A percentile compares a stretch with the other conserved stretches of the same genome.
These are phyloP conservation scores for Aspergillus haitiensis DNA, from an alignment of 495 filamentous ascomycete species.

Conservation along the genomic window DNA sequence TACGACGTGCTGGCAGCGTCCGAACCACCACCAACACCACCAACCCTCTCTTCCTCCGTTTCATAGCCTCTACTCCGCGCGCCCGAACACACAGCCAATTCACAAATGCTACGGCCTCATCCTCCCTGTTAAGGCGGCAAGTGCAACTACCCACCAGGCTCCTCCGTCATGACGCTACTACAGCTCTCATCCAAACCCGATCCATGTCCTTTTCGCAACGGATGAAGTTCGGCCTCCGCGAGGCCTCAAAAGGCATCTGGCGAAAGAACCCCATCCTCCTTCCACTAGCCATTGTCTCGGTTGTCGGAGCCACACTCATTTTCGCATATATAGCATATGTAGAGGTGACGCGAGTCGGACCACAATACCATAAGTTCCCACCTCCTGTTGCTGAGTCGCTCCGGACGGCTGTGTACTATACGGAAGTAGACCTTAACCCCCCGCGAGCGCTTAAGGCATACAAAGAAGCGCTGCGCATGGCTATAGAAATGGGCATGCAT, in stretches of 20 bases:
- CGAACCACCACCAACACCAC: slow-evolving; percentile 17
- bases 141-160: too few relatives aligned
- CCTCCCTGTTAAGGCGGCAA: too few relatives aligned
- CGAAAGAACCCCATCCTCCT: slow-evolving; percentile 49
- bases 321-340: slow-evolving; percentile 54
- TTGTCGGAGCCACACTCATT: slow-evolving; percentile 37
- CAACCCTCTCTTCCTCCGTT: slow-evolving; percentile 7
- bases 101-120: background rate
- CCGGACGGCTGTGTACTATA: slow-evolving; percentile 84
- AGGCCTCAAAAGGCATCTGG: slow-evolving; percentile 47
- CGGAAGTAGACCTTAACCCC: slow-evolving; percentile 69
- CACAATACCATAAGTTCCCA: slow-evolving; percentile 75
- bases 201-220: slow-evolving; percentile 18
- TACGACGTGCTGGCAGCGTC: slow-evolving; percentile 35
- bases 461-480: slow-evolving; percentile 67
- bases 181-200: slow-evolving; percentile 10
- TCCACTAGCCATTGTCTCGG: slow-evolving; percentile 50
- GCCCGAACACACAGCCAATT: slow-evolving; percentile 3
- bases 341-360: slow-evolving; percentile 63
- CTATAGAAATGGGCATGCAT: slow-evolving; percentile 72
- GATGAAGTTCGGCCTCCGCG: slow-evolving; percentile 35
- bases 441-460: slow-evolving; percentile 77
- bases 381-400: slow-evolving; percentile 74
- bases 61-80: too few relatives aligned
- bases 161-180: slow-evolving; percentile 1